Percentiles rank a stretch among this genome's conserved stretches.
Conservation (phyloP, 257 asterid genomes). For the Solanum appendiculatum region DNA sequence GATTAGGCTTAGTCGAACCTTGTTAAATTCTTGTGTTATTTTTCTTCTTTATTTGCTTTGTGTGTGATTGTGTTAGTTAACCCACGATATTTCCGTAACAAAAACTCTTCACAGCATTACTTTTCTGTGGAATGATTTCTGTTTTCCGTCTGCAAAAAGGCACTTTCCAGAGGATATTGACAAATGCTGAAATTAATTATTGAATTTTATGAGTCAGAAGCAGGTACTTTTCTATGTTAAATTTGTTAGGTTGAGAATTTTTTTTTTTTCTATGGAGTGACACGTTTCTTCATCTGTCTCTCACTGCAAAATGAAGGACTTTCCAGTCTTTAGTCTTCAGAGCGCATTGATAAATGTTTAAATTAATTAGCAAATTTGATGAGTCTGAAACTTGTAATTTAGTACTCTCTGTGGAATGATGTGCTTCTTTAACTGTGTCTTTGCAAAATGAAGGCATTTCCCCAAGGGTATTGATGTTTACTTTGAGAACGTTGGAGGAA, state of each 20-base stretch:
- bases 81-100: neutral
- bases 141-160: neutral
- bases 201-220: neutral
- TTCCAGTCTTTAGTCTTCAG: neutral
- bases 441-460: neutral
- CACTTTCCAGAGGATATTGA: neutral
- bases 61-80: neutral
- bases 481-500: slow-evolving; percentile 1
- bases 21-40: neutral
- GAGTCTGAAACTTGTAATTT: neutral
- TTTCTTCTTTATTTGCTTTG: neutral
- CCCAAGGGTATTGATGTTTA: neutral
- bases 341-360: neutral
- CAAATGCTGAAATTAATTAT: neutral
- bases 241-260: neutral
- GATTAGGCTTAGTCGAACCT: neutral
- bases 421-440: neutral
- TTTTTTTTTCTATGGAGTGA: neutral
- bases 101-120: neutral
- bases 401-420: neutral
- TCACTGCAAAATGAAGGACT: neutral
- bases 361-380: neutral
- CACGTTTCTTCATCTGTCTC: neutral
- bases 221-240: neutral
- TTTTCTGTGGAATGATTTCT: neutral